Conservation (phyloP, 768 basidiomycete genomes). For the Leccinum truebloodii region DNA sequence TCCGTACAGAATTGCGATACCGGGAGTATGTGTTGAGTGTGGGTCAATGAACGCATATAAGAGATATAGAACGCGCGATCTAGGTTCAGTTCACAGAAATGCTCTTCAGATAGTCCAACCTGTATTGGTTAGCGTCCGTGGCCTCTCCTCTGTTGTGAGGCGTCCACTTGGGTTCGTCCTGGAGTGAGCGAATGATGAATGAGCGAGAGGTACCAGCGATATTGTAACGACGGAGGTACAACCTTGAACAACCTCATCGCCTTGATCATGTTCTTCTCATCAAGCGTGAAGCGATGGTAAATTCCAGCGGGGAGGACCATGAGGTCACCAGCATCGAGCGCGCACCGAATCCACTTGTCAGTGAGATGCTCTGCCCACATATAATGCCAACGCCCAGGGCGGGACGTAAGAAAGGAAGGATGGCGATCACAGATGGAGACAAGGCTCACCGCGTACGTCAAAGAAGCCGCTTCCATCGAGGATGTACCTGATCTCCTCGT, state of each 20-base stretch:
- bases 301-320: slow-evolving; percentile 87
- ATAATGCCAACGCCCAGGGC: not conserved
- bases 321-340: slow-evolving; percentile 76
- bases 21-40: not conserved
- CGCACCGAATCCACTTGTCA: slow-evolving; percentile 81
- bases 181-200: not conserved
- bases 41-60: not conserved
- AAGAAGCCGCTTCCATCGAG: slow-evolving; percentile 83
- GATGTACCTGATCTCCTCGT: slow-evolving; percentile 93
- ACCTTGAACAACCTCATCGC: slow-evolving; percentile 88
- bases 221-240: slow-evolving; percentile 9
- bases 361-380: slow-evolving; percentile 54
- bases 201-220: not conserved
- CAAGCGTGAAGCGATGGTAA: slow-evolving; percentile 96
- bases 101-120: slow-evolving; percentile 59
- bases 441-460: slow-evolving; percentile 75
- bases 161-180: slow-evolving; percentile 94
- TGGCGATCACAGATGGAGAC: not conserved
- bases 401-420: not conserved
- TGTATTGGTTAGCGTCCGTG: slow-evolving; percentile 65
- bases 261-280: slow-evolving; percentile 69
- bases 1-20: not conserved
- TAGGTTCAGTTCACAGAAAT: slow-evolving; percentile 40
- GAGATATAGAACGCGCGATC: not conserved
- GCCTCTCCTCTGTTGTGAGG: slow-evolving; percentile 64